phyloP scores from a whole-genome alignment of 805 yeast species.

The Yamadazyma paraphyllophila region DNA sequence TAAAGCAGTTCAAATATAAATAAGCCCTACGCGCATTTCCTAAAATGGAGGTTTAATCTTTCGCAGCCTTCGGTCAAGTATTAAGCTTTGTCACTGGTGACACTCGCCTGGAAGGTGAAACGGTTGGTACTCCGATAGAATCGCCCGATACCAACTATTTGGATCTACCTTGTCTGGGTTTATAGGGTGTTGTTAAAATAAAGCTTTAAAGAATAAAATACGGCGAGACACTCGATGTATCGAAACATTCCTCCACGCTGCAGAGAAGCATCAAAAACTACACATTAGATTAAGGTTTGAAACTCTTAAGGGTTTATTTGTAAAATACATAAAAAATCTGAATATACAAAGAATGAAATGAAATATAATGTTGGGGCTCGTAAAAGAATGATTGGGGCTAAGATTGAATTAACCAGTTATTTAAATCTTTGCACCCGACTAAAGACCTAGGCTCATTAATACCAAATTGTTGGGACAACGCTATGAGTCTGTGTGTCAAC shows the following conservation, averaged over 20 bases:
- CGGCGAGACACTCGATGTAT: too few species aligned
- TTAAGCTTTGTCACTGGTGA: too few species aligned
- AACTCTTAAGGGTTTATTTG: not conserved
- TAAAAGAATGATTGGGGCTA: too few species aligned
- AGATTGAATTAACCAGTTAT: conserved; percentile 14
- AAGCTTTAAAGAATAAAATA: not conserved
- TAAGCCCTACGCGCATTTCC: not conserved
- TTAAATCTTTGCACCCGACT: conserved; percentile 13
- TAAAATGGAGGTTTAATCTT: not conserved
- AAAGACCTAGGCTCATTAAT: conserved; percentile 7
- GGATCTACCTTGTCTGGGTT: too few species aligned
- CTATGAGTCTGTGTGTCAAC: conserved; percentile 6
- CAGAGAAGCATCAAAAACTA: too few species aligned
- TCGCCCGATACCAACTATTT: too few species aligned
- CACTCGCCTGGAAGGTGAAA: too few species aligned
- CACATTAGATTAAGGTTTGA: too few species aligned
- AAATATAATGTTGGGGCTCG: not conserved
- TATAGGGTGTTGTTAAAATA: not conserved
- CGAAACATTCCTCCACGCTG: too few species aligned
- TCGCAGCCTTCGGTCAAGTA: not conserved
- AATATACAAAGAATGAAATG: not conserved
- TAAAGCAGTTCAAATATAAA: not conserved
- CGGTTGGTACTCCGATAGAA: too few species aligned
- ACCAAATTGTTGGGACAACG: conserved; percentile 1
- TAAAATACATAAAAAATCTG: not conserved